These are phyloP conservation scores for Vitis labrusca DNA, from an alignment of 164 flowering plant species.

Conservation along the genomic window DNA sequence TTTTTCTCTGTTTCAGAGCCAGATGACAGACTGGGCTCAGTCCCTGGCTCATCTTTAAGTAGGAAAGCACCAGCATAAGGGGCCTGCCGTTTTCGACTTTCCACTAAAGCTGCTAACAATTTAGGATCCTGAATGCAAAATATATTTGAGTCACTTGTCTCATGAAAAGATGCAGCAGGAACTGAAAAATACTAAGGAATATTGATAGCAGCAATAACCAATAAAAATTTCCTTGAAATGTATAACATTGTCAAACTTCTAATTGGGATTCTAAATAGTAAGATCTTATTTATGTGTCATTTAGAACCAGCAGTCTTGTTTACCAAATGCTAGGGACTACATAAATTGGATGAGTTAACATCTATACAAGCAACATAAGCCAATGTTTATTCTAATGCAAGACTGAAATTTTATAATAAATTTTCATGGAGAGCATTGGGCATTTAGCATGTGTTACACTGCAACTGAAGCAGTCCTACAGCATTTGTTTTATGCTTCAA, in stretches of 20 bases:
- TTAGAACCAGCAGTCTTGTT: too few relatives aligned
- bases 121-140: slow-evolving; percentile 78
- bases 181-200: not conserved
- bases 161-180: not conserved
- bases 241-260: too few relatives aligned
- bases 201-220: too few relatives aligned
- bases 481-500: not conserved
- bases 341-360: not conserved
- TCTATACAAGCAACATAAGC: not conserved
- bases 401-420: too few relatives aligned
- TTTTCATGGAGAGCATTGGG: too few relatives aligned
- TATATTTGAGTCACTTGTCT: not conserved
- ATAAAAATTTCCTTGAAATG: too few relatives aligned
- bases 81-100: slow-evolving; percentile 78
- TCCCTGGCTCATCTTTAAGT: slow-evolving; percentile 77
- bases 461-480: not conserved
- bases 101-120: slow-evolving; percentile 75
- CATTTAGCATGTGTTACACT: not conserved
- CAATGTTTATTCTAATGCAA: not conserved
- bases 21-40: slow-evolving; percentile 48
- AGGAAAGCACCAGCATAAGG: slow-evolving; percentile 98
- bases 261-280: too few relatives aligned
- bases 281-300: too few relatives aligned
- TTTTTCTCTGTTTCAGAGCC: slow-evolving; percentile 72
- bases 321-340: too few relatives aligned